Base-by-base conservation (phyloP, 352 stramenopile genomes). In the Phytophthora cactorum region DNA sequence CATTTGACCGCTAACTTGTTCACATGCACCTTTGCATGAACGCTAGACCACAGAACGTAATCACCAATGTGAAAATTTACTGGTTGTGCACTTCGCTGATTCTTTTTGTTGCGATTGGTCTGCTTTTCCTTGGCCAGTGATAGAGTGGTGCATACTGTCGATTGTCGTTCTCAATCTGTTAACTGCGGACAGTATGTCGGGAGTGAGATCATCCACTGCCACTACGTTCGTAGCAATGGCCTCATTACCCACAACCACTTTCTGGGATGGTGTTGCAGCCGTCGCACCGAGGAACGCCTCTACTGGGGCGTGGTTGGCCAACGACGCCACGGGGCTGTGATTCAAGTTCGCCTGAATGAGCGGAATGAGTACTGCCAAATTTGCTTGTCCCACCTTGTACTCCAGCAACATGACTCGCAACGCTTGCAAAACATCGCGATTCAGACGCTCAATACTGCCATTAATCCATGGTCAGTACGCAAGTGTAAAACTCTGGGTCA, bases 1-100 rank as follows among this genome's bases (percentile, higher is more conserved):
- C 46, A 52, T 11, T 52, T 52, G 7, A 52, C 46, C 9, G 46
- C 46, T 17, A 52, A 8, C 46, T 52, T 36, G 46, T 52, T 52
- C 7, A 9, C n/a, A 11, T 36, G 10, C 27, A 22, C 11, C 46
- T 52, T 36, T 10, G 46, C 8, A 10, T 52, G 8, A 11, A 52
- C 11, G n/a, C 46, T 8, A 36, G 46, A 52, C 46, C 46, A 52
- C 27, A 52, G 1, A 38, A 36, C 46, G 27, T 25, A 36, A 36
- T 36, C 46, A 3, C 46, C 10, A 36, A 52, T 10, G 11, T 52
- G 46, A 36, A 52, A 52, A 31, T 34, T 52, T 3, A 52, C 46
- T 36, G 8, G 46, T 36, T 52, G 46, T 17, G 25, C 8, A 5
- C 46, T 27, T 7, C 46, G 46, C 2, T 52, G 46, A 10, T 52